Percentiles rank a stretch among this genome's conserved stretches.
These are phyloP conservation scores for Funneliformis caledonium DNA, from an alignment of 371 early-diverging fungal species.

Conservation along the genomic window DNA sequence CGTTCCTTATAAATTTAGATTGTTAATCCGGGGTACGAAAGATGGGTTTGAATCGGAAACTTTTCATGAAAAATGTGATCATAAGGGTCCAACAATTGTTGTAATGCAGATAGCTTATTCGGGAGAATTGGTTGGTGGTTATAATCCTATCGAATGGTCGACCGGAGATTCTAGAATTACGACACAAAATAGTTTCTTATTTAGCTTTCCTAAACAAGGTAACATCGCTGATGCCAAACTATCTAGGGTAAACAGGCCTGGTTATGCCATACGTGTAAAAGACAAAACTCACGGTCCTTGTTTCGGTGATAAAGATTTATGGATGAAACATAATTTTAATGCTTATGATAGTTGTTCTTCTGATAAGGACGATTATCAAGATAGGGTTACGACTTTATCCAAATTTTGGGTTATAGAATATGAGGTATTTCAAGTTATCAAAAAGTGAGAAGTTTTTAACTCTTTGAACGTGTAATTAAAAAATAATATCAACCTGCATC, in stretches of 20 bases:
- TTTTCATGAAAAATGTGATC: conserved; percentile 37
- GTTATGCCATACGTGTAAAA: conserved; percentile 27
- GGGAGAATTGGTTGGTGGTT: conserved; percentile 31
- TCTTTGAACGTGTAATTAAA: no score
- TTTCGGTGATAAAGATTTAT: conserved; percentile 37
- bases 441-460: not conserved
- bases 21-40: conserved; percentile 3
- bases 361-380: conserved; percentile 36
- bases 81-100: conserved; percentile 32
- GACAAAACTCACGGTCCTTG: conserved; percentile 30
- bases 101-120: conserved; percentile 23
- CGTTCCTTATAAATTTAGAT: conserved; percentile 33
- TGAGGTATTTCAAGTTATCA: conserved; percentile 30
- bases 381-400: conserved; percentile 15
- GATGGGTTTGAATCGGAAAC: conserved; percentile 30
- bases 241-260: not conserved
- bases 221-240: conserved; percentile 18
- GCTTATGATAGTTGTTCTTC: conserved; percentile 27
- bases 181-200: conserved; percentile 34
- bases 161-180: conserved; percentile 18
- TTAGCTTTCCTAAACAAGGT: conserved; percentile 20
- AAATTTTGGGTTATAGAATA: conserved; percentile 36
- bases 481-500: no score
- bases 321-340: conserved; percentile 38
- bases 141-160: conserved; percentile 33